Base-by-base conservation (phyloP, 1,139 yeast species). In the Blastobotrys proliferans region DNA sequence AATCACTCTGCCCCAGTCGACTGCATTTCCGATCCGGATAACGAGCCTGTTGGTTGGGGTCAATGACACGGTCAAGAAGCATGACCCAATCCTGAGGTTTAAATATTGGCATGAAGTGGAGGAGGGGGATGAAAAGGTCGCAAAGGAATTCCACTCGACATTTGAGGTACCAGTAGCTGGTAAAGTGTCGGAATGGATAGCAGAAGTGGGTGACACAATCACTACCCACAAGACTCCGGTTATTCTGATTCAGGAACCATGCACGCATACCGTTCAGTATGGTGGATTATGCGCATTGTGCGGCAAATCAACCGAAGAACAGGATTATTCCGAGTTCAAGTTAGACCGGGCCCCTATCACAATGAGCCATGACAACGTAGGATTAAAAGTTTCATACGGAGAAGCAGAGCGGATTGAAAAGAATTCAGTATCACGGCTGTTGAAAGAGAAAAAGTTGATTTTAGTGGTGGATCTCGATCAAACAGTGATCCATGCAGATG, bases 401-500 rank as follows among this genome's bases (percentile, higher is more conserved):
- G 98, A 94, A 64, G 98, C 98, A 1, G 81, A 80, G 48, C 77
- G 83, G 49, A 79, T 92, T 43, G 98, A 90, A 59, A 76, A 77
- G 48, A 69, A 68, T 33, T 74, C 92, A 40, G 77, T 86, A 3
- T 69, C 72, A 45, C 70, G 84, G 46, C 71, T 94, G 41, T 64
- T 80, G 4, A 63, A 71, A 22, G 85, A 80, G 45, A 69, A 74
- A 48, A 87, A 85, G 58, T 72, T 92, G 52, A 88, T 92, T 33
- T 70, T 92, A 46, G 98, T 92, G 39, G 99, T 92, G 10, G 99
- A 92, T 69, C 72, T 92, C 50, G 99, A 92, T 67, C 98, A 94
- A 64, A 94, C 98, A 0, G 95, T 92, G 6, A 92, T 92, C 30
- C 99, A 92, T 60, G 96, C 97, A 30, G 92, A 97, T 3, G 97